phyloP scores from a whole-genome alignment of 2,329 filamentous ascomycete species.

The Sclerotinia spermophila region DNA sequence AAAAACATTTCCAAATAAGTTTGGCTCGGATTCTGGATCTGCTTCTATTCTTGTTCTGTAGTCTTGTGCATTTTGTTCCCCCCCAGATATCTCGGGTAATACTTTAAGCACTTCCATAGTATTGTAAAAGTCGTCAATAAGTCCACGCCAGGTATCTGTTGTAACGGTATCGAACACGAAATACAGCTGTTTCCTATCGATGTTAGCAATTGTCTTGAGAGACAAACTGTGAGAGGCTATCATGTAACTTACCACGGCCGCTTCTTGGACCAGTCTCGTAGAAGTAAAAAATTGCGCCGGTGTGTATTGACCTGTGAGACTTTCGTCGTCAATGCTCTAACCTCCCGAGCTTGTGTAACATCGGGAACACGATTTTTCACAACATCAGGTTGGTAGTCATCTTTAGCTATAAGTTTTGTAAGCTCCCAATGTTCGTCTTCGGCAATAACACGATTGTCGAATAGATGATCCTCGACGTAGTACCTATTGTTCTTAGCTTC shows the following conservation, averaged over 20 bases:
- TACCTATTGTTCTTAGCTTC: conserved; percentile 21
- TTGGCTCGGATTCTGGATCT: conserved; percentile 6
- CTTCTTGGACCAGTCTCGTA: conserved; percentile 25
- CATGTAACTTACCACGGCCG: conserved; percentile 23
- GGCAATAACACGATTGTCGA: conserved; percentile 21
- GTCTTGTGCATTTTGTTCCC: background rate
- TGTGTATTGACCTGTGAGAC: conserved; percentile 21
- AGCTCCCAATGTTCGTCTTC: conserved; percentile 21
- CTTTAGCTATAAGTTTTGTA: background rate
- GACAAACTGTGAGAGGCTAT: background rate
- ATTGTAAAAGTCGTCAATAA: conserved; percentile 19
- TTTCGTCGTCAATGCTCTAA: conserved; percentile 5
- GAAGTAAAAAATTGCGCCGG: conserved; percentile 22
- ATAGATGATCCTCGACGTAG: conserved; percentile 25
- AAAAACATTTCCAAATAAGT: conserved; percentile 3
- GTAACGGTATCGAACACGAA: conserved; percentile 22
- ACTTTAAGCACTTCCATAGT: conserved; percentile 2
- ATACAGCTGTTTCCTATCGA: conserved; percentile 24
- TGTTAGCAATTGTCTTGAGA: background rate
- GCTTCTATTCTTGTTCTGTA: background rate
- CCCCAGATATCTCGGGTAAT: too few species aligned
- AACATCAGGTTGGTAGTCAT: background rate
- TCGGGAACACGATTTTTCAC: background rate
- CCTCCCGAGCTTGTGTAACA: background rate
- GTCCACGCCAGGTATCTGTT: background rate